Conservation (phyloP, 495 filamentous ascomycete species). For the Penicillium turbatum region DNA sequence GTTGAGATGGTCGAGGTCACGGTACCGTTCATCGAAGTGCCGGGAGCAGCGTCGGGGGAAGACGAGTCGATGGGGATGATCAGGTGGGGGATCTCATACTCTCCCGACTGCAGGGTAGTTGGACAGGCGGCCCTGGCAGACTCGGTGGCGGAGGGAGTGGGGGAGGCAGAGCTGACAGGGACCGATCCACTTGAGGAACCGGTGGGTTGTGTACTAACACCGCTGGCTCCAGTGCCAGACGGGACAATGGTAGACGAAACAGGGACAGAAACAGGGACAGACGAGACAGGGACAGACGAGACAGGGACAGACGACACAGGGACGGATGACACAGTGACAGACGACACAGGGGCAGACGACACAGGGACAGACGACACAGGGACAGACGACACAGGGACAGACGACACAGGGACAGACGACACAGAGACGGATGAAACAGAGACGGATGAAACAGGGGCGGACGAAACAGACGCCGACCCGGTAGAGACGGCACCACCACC, state of each 20-base stretch:
- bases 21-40: constrained; percentile 52
- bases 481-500: neutral
- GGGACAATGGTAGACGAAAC: no score
- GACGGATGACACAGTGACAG: neutral
- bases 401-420: no score
- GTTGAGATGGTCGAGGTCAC: constrained; percentile 53
- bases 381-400: neutral
- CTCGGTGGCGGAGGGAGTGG: constrained; percentile 12
- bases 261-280: no score
- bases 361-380: neutral
- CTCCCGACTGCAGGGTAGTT: constrained; percentile 43
- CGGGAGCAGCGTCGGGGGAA: constrained; percentile 47
- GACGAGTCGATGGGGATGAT: constrained; percentile 60
- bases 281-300: neutral
- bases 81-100: constrained; percentile 60
- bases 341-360: no score
- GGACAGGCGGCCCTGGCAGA: constrained; percentile 39
- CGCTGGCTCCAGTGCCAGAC: neutral
- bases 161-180: constrained; percentile 8
- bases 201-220: constrained; percentile 9
- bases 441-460: neutral
- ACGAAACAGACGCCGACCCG: neutral
- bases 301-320: neutral
- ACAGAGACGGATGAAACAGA: no score
- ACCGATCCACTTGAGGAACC: constrained; percentile 6